These are phyloP conservation scores for Sporothrix brunneoviolacea DNA, from an alignment of 2,329 filamentous ascomycete species.

Conservation along the genomic window DNA sequence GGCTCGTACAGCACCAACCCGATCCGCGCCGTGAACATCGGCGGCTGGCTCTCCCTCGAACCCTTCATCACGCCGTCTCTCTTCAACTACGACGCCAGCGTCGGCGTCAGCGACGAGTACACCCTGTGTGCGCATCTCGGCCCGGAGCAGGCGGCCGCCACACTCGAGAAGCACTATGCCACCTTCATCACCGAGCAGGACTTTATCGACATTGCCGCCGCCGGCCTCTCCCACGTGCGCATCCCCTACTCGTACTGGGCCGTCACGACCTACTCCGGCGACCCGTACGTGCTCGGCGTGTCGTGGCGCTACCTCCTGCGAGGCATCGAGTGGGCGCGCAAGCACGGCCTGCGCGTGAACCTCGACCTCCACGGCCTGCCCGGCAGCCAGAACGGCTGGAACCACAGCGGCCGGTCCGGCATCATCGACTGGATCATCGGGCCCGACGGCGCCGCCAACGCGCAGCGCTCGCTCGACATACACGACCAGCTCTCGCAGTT, in stretches of 20 bases:
- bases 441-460: conserved; percentile 70
- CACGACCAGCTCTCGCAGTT: conserved; percentile 84
- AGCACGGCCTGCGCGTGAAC: conserved; percentile 86
- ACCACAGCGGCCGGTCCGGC: conserved; percentile 83
- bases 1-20: conserved; percentile 69
- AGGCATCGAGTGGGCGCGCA: conserved; percentile 87
- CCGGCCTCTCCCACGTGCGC: conserved; percentile 92
- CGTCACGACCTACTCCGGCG: conserved; percentile 72
- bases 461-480: conserved; percentile 73
- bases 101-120: conserved; percentile 80
- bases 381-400: conserved; percentile 96
- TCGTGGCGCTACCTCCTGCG: conserved; percentile 92
- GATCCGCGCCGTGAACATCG: conserved; percentile 84
- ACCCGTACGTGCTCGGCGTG: conserved; percentile 80
- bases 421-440: conserved; percentile 84
- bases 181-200: conserved; percentile 79
- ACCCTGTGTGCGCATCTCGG: conserved; percentile 70
- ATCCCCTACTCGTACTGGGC: conserved; percentile 97
- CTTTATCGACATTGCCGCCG: conserved; percentile 75
- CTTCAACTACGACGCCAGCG: conserved; percentile 59
- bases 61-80: conserved; percentile 93
- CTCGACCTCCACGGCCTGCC: conserved; percentile 88
- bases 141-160: conserved; percentile 51
- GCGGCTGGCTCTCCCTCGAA: conserved; percentile 89
- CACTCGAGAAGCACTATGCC: conserved; percentile 86